phyloP scores from a whole-genome alignment of 345 rosid genomes.

The Aquilaria sinensis region DNA sequence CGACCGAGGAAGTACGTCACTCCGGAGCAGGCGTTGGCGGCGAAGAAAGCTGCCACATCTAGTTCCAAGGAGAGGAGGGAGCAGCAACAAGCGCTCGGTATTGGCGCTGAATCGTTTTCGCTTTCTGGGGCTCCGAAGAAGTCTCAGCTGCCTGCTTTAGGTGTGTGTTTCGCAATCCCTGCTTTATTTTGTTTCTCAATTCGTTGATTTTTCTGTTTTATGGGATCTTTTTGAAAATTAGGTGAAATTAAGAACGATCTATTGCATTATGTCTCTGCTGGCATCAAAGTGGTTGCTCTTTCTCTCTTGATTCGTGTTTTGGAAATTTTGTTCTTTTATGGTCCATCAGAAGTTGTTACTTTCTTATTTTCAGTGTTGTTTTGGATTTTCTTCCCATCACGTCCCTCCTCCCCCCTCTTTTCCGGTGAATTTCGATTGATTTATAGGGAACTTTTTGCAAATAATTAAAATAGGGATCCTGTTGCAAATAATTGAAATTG shows the following conservation, averaged over 20 bases:
- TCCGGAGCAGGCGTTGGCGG: slow-evolving; percentile 86
- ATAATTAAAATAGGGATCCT: too few relatives aligned
- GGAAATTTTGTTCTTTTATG: background rate
- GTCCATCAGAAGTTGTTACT: background rate
- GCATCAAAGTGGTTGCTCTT: background rate
- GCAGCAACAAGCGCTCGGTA: slow-evolving; percentile 11
- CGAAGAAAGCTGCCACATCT: slow-evolving; percentile 68
- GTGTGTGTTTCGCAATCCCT: slow-evolving; percentile 21
- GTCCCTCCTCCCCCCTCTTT: too few relatives aligned
- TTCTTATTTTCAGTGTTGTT: background rate
- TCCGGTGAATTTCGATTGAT: too few relatives aligned
- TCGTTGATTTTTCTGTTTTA: slow-evolving; percentile 2
- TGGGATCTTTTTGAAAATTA: slow-evolving; percentile 1
- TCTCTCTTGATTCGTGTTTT: background rate
- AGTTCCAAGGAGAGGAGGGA: slow-evolving; percentile 37
- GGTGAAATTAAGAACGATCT: background rate
- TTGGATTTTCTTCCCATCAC: background rate
- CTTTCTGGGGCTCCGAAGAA: slow-evolving; percentile 30
- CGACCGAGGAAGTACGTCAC: slow-evolving; percentile 96
- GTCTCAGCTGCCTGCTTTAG: slow-evolving; percentile 28
- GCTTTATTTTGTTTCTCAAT: background rate
- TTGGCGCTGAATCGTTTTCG: slow-evolving; percentile 18
- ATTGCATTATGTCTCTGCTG: background rate
- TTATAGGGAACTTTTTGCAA: too few relatives aligned
- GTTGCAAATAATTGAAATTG: too few relatives aligned